These are phyloP conservation scores for Ophiostoma piceae DNA, from an alignment of 2,329 filamentous ascomycete species.

Conservation along the genomic window DNA sequence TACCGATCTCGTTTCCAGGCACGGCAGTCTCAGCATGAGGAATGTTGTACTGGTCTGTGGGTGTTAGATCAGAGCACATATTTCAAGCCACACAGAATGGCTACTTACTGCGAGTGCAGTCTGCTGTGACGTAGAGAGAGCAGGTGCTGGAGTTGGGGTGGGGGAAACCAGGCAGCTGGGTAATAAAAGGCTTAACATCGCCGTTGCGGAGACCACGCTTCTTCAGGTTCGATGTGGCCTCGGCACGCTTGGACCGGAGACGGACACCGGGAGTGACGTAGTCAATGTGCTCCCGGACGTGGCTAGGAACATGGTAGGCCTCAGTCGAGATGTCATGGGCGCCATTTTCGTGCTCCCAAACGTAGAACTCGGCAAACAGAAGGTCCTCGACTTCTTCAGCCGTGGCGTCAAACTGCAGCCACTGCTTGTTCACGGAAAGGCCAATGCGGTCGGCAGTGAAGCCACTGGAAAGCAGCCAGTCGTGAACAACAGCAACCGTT, in stretches of 20 bases:
- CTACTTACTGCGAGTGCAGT: slow-evolving; percentile 23
- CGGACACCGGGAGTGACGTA: slow-evolving; percentile 35
- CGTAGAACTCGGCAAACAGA: slow-evolving; percentile 26
- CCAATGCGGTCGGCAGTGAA: slow-evolving; percentile 11
- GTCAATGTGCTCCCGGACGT: slow-evolving; percentile 46
- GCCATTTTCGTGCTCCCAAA: slow-evolving; percentile 25
- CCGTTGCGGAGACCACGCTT: background rate
- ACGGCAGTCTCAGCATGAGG: slow-evolving; percentile 22
- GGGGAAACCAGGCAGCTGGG: background rate
- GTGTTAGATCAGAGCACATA: background rate
- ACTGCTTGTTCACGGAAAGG: slow-evolving; percentile 23
- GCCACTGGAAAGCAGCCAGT: slow-evolving; percentile 34
- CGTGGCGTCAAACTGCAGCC: slow-evolving; percentile 28
- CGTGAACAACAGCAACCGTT: slow-evolving; percentile 32
- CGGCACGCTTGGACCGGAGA: slow-evolving; percentile 11
- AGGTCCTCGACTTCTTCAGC: slow-evolving; percentile 28
- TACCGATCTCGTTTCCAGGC: slow-evolving; percentile 26
- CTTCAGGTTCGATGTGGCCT: slow-evolving; percentile 6
- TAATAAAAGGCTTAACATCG: background rate
- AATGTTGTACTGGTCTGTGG: slow-evolving; percentile 27
- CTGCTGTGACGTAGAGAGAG: slow-evolving; percentile 26
- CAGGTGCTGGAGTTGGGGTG: slow-evolving; percentile 21
- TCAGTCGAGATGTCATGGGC: slow-evolving; percentile 13
- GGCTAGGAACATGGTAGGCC: slow-evolving; percentile 41
- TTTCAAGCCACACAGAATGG: too few relatives aligned